Base-by-base conservation (phyloP, 2,329 filamentous ascomycete species). In the Allantophomopsis cytisporea region DNA sequence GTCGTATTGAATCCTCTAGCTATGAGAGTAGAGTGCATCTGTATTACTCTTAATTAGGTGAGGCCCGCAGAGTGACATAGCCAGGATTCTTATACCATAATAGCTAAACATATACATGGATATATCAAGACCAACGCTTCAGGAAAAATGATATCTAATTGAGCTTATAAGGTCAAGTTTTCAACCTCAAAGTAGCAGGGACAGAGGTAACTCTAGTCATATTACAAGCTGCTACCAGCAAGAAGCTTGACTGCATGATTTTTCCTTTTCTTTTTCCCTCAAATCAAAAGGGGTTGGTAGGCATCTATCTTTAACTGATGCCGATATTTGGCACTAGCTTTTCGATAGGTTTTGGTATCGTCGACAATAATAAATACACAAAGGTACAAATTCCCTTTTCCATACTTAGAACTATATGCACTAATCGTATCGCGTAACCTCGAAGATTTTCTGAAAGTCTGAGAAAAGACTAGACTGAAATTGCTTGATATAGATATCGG, bases 81-180 rank as follows among this genome's bases (percentile, higher is more conserved):
- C n/a, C n/a, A n/a, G 20, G 8, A 8, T 21, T 8, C 8, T 5
- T 21, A 5, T 5, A 21, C 5, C 5, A 8, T 8, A 21, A 8
- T 8, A 21, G 20, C 20, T 21, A 8, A 21, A 5, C 5, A 94
- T 61, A 21, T 21, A 21, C 20, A 21, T 5, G 31, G 12, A 4
- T 33, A 11, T 11, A 33, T 33, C 31, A 11, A 11, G 13, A 33
- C 31, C 15, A 33, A 33, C 31, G 12, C 12, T 12, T 11, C 31
- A 11, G 31, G 15, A 33, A 73, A 54, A 74, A 82, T 55, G 76
- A 82, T 44, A 65, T 83, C 36, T 83, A 39, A 80, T 85, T 56
- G 84, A 85, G 54, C 63, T 85, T 2, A 66, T 86, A 12, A 85
- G 81, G 80, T 81, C 46, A 80, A 84, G 49, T 76, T 76, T 1